phyloP scores from a whole-genome alignment of 2,329 filamentous ascomycete species.

The Apiospora aurea region DNA sequence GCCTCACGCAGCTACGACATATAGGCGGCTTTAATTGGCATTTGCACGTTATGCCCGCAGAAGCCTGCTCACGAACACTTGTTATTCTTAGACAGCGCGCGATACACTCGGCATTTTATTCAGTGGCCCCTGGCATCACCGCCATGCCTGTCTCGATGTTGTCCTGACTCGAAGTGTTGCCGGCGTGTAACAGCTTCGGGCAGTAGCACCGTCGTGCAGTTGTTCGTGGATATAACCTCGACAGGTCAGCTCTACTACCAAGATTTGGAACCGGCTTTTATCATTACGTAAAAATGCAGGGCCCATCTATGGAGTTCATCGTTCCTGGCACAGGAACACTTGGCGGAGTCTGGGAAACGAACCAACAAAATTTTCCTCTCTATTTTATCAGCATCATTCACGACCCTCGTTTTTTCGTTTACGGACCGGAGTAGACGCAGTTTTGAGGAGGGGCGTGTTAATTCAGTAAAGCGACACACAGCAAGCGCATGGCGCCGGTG shows the following conservation, averaged over 20 bases:
- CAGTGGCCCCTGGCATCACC: constrained; percentile 4
- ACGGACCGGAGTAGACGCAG: constrained; percentile 39
- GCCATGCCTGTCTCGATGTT: constrained; percentile 3
- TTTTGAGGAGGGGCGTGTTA: constrained; percentile 36
- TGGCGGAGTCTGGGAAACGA: constrained; percentile 37
- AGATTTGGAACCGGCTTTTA: constrained; percentile 20
- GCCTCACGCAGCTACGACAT: constrained; percentile 27
- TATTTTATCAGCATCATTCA: constrained; percentile 38
- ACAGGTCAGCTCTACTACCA: constrained; percentile 18
- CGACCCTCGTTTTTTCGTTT: constrained; percentile 44
- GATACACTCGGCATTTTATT: constrained; percentile 14
- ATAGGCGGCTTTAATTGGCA: constrained; percentile 13
- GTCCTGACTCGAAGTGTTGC: constrained; percentile 18
- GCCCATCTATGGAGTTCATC: constrained; percentile 24
- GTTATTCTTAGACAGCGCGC: constrained; percentile 19
- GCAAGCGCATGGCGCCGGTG: constrained; percentile 38
- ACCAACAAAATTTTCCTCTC: constrained; percentile 28
- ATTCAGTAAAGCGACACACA: constrained; percentile 44
- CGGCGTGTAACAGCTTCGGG: not conserved
- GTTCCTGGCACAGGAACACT: constrained; percentile 25
- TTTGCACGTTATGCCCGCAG: constrained; percentile 13
- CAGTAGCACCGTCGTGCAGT: constrained; percentile 8
- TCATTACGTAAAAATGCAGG: constrained; percentile 20
- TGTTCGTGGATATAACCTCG: constrained; percentile 20
- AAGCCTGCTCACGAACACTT: constrained; percentile 20